These are phyloP conservation scores for Cucurbita moschata DNA, from an alignment of 306 rosid genomes.

Conservation along the genomic window DNA sequence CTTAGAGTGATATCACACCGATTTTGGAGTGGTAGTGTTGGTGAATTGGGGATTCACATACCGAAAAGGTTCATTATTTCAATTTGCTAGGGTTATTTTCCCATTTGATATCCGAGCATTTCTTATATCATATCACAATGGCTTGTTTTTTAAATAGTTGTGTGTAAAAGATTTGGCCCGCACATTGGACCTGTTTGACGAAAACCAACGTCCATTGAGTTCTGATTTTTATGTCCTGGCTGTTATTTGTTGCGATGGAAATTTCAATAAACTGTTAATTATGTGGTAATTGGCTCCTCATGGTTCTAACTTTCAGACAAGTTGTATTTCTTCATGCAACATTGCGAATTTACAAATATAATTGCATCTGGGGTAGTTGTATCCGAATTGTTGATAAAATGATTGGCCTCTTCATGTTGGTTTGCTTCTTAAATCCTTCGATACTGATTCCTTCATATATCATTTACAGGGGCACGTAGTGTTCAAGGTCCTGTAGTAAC, in stretches of 20 bases:
- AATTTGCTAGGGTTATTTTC: too few relatives aligned
- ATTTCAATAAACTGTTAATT: neutral
- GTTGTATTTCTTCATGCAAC: neutral
- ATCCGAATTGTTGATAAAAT: neutral
- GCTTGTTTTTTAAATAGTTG: neutral
- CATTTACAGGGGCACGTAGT: constrained; percentile 35
- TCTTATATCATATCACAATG: neutral
- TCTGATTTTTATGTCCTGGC: neutral
- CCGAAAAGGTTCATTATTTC: too few relatives aligned
- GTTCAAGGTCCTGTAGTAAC: constrained; percentile 25
- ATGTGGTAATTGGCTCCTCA: neutral
- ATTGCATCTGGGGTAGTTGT: neutral
- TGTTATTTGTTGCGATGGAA: neutral
- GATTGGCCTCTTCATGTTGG: neutral
- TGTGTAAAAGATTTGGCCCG: neutral
- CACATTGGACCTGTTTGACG: neutral
- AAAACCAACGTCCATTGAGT: neutral
- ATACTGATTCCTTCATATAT: neutral
- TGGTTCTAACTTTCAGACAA: neutral
- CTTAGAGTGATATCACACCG: too few relatives aligned
- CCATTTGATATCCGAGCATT: too few relatives aligned
- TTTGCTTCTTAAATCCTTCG: neutral
- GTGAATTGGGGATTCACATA: too few relatives aligned
- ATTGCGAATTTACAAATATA: neutral
- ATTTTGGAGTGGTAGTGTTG: too few relatives aligned